These are phyloP conservation scores for Globisporangium parvum DNA, from an alignment of 352 stramenopile species.

Conservation along the genomic window DNA sequence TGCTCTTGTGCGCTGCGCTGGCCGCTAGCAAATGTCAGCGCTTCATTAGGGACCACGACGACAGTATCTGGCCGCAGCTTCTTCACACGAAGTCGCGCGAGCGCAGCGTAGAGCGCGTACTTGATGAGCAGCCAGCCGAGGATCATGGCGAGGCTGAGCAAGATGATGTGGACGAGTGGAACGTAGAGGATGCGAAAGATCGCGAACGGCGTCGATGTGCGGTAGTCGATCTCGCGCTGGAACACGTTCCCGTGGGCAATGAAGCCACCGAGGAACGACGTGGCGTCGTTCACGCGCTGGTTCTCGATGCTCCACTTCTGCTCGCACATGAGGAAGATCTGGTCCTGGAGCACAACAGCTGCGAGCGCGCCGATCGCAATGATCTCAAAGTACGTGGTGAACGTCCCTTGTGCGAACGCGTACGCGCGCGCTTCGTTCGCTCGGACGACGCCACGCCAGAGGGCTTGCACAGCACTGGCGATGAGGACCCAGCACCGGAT, in stretches of 20 bases:
- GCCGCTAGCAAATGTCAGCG: background rate
- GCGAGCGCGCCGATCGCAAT: slow-evolving; percentile 16
- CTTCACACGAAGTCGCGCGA: background rate
- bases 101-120: slow-evolving; percentile 1
- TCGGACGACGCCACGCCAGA: slow-evolving; percentile 24
- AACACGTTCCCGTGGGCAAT: slow-evolving; percentile 21
- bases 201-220: slow-evolving; percentile 2
- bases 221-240: slow-evolving; percentile 16
- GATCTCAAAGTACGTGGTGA: slow-evolving; percentile 18
- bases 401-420: slow-evolving; percentile 12
- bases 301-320: slow-evolving; percentile 20
- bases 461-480: slow-evolving; percentile 19
- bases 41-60: background rate
- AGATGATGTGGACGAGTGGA: slow-evolving; percentile 11
- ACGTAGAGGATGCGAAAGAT: slow-evolving; percentile 17
- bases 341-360: slow-evolving; percentile 1
- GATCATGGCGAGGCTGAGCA: slow-evolving; percentile 6
- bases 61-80: background rate
- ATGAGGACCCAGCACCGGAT: slow-evolving; percentile 33
- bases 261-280: slow-evolving; percentile 9
- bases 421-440: slow-evolving; percentile 30
- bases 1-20: background rate
- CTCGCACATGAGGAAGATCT: slow-evolving; percentile 18
- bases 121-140: background rate
- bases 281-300: slow-evolving; percentile 19